Base-by-base conservation (phyloP, 345 rosid species). In the Reutealis trisperma region DNA sequence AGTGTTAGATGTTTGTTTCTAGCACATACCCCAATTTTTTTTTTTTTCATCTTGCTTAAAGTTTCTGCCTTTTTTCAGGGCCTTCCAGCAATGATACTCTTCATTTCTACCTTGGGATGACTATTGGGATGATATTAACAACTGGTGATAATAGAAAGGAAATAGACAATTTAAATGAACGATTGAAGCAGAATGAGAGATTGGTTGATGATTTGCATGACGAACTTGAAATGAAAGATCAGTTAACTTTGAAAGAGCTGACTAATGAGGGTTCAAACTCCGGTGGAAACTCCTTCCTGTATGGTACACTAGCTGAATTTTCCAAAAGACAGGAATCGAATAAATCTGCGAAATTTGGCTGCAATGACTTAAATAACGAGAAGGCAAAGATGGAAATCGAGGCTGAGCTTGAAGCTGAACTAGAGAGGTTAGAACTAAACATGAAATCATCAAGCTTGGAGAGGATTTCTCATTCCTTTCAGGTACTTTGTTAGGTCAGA, bases 321-420 rank as follows among this genome's bases (percentile, higher is more conserved):
- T 32, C 68, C 27, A 41, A 51, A 1, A 24, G 59, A 61, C 49
- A 52, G 37, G 67, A 73, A 41, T 18, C 15, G 2, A 49, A 41
- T 12, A 54, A 72, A 18, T 51, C 27, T 15, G 37, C 7, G 2
- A 45, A 57, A 12, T 30, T 19, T 32, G 62, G 13, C 2, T n/a
- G 72, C 9, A 34, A 67, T 71, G 74, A 49, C 15, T 65, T 67
- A 19, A 42, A 65, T 13, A 63, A 75, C 42, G 55, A 63, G 51
- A 72, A 72, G 32, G 47, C 67, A 18, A 74, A 59, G 63, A 77
- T 55, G 16, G 57, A 82, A 80, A 86, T 82, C 6, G 87, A 84
- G 78, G 86, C 81, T 3, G 82, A 84, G 81, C 84, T 86, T 55
- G 85, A 84, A 64, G 87, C 79, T 37, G 89, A 82, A 65, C 75